Evolutionary conservation across 148 eudicot genomes (phyloP).

Genomic region (Talinum fruticosum): DNA sequence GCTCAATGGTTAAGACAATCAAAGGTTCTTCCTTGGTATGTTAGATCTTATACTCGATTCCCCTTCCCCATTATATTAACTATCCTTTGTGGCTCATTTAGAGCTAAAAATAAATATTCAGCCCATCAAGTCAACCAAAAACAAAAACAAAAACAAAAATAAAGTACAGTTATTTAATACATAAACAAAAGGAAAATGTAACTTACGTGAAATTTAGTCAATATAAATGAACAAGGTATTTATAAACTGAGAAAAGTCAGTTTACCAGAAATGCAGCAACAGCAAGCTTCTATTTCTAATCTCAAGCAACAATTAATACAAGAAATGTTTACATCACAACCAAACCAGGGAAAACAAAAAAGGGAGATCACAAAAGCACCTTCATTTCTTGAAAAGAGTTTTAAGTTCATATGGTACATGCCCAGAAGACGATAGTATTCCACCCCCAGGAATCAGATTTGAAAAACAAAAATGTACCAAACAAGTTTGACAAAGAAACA

Average conservation of each 20-base stretch:
- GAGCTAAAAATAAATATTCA: no score
- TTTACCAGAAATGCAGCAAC: neutral
- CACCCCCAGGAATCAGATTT: slow-evolving; percentile 1
- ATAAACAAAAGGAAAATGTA: no score
- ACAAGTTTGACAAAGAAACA: slow-evolving; percentile 17
- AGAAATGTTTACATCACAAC: slow-evolving; percentile 9
- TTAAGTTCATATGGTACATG: neutral
- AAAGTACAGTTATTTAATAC: no score
- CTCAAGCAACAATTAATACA: neutral
- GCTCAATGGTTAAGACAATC: no score
- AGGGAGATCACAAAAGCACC: neutral
- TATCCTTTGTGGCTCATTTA: no score
- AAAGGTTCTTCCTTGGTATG: no score
- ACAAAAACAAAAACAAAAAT: no score
- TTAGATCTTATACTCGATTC: no score
- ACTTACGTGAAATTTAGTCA: neutral
- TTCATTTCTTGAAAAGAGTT: slow-evolving; percentile 9
- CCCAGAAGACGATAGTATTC: slow-evolving; percentile 8
- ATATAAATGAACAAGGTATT: neutral
- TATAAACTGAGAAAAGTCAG: neutral
- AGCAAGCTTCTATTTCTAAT: neutral
- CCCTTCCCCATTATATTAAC: no score
- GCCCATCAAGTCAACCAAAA: no score
- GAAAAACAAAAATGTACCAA: slow-evolving; percentile 5
- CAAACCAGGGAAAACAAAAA: neutral